Conservation (phyloP, 2,329 filamentous ascomycete genomes). For the Epichloe typhina region DNA sequence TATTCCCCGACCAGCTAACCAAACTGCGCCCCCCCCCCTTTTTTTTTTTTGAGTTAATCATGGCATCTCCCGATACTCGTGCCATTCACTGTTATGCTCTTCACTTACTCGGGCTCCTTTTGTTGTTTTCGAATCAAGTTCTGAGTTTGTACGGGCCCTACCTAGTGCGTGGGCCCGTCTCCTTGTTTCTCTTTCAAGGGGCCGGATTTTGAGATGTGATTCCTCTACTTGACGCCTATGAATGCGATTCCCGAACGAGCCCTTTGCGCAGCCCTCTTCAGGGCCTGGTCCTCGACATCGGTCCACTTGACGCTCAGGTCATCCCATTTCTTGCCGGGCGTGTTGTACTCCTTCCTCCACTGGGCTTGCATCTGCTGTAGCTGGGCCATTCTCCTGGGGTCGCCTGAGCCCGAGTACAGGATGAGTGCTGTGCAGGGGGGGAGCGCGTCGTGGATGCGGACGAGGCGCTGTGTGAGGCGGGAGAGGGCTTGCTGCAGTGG, state of each 20-base stretch:
- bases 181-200: too few relatives aligned
- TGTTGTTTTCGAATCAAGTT: too few relatives aligned
- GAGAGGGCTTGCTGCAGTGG: slow-evolving; percentile 33
- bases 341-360: slow-evolving; percentile 52
- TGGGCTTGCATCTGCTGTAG: slow-evolving; percentile 46
- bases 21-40: too few relatives aligned
- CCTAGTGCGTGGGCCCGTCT: neutral
- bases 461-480: slow-evolving; percentile 34
- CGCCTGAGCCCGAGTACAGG: slow-evolving; percentile 52
- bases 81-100: too few relatives aligned
- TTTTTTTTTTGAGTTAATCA: too few relatives aligned
- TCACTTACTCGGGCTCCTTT: too few relatives aligned
- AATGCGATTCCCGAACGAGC: slow-evolving; percentile 53
- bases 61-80: too few relatives aligned
- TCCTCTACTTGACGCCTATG: slow-evolving; percentile 44
- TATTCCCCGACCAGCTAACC: too few relatives aligned
- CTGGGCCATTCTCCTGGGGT: slow-evolving; percentile 52
- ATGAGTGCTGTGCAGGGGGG: slow-evolving; percentile 52
- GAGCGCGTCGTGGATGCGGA: slow-evolving; percentile 44
- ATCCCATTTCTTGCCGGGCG: slow-evolving; percentile 51
- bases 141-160: too few relatives aligned
- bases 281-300: slow-evolving; percentile 49
- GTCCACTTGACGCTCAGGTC: slow-evolving; percentile 55
- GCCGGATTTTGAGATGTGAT: neutral
- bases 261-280: slow-evolving; percentile 40